Conservation (phyloP, 225 moss, liverwort and hornwort species). For the Neckera pumila region DNA sequence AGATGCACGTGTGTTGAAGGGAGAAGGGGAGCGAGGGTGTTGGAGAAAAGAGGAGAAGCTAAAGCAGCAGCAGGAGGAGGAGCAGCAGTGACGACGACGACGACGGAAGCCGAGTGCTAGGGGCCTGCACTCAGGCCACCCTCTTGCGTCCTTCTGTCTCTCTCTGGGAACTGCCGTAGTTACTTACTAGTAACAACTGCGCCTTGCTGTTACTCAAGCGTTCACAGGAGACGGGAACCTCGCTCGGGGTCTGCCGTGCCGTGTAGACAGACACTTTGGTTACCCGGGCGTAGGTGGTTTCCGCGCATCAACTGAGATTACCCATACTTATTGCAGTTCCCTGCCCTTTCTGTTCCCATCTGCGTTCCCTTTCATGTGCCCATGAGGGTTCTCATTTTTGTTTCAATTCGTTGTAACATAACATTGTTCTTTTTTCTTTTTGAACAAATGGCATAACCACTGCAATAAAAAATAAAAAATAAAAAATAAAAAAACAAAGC, state of each 20-base stretch:
- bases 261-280: neutral
- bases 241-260: neutral
- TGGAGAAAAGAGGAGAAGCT: neutral
- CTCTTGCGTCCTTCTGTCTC: neutral
- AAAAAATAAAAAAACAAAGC: no score
- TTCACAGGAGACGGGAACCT: neutral
- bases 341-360: neutral
- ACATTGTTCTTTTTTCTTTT: neutral
- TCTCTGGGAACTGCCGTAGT: neutral
- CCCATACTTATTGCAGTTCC: neutral
- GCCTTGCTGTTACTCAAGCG: neutral
- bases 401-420: neutral
- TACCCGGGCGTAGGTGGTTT: neutral
- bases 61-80: neutral
- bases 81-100: neutral
- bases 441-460: no score
- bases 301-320: neutral
- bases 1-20: neutral
- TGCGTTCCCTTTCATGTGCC: neutral
- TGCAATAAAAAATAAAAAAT: no score
- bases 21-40: neutral
- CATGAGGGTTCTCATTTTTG: neutral
- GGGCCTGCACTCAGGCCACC: neutral
- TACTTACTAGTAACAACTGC: neutral
- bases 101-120: neutral